Evolutionary conservation across 179 eudicot species (phyloP), one percentile per base, ranked within the genome.

Genomic region (Camellia oleifera): DNA sequence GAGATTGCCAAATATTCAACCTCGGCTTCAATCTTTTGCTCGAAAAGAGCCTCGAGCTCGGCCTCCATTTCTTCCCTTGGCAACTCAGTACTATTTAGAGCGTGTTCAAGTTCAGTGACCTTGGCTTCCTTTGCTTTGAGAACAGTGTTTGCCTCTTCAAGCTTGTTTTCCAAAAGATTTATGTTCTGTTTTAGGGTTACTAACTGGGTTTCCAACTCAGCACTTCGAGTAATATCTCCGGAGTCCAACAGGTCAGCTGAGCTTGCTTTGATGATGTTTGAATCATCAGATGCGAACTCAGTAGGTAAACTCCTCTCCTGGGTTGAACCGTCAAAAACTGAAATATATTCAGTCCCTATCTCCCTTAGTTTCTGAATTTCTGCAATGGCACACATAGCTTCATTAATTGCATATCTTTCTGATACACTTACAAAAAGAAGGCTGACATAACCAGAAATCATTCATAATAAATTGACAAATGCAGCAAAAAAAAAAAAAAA

Each of bases 11-110:
- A 73, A 79, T 83, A 90, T 81, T 89, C 87, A 42, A 95, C 76
- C 84, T 94, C 97, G 60, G 91, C 94, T 85, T 91, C 95, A 69
- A 95, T 82, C 84, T 86, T 93, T 74, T 83, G 88, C 80, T 72
- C 88, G 61, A 84, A 88, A 62, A 93, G 85, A 53, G 46, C 81
- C 79, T 90, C 98, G 67, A 88, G 78, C 79, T 92, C 95, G 10
- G 78, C 87, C 73, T 88, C 89, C 78, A 90, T 69, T 48, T 64
- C 73, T 78, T 76, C 86, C 61, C 75, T 77, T 15, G 70, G 63
- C 74, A 82, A 80, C 56, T 77, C 70, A 45, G 18, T 54, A 54
- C 63, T 75, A 79, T 69, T 77, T 57, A 90, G 79, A 11, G 71
- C 76, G 78, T 77, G 64, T 83, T 88, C 91, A 72, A 86, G 89